Conservation (phyloP, 2,329 filamentous ascomycete species). For the Pseudofabraea citricarpa region DNA sequence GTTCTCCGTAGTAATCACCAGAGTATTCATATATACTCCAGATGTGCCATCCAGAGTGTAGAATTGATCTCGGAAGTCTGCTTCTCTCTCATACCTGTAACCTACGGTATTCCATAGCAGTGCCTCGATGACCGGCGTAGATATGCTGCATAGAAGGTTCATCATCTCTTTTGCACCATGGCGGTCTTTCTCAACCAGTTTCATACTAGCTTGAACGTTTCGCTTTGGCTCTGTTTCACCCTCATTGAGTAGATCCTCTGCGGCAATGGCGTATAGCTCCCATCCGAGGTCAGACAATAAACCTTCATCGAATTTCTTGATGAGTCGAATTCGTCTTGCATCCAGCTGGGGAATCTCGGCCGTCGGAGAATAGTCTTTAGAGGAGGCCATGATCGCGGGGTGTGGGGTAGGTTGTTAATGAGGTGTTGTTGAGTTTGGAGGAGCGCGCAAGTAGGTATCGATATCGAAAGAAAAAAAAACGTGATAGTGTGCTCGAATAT, state of each 20-base stretch:
- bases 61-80: background rate
- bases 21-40: background rate
- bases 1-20: background rate
- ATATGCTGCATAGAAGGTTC: background rate
- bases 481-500: too few relatives aligned
- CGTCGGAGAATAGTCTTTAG: too few relatives aligned
- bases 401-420: too few relatives aligned
- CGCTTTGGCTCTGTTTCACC: background rate
- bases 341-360: background rate
- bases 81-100: background rate
- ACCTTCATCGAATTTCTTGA: background rate
- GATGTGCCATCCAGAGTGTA: background rate
- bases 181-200: background rate
- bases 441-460: too few relatives aligned
- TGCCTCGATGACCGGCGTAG: background rate
- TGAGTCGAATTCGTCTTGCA: background rate
- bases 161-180: background rate
- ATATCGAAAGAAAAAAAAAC: too few relatives aligned
- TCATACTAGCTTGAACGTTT: background rate
- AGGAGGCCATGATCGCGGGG: too few relatives aligned
- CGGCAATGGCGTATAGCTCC: background rate
- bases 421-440: too few relatives aligned
- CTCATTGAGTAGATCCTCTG: background rate
- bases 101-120: background rate
- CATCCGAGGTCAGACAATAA: background rate